Conservation (phyloP, 768 basidiomycete species). For the Holtermannia corniformis region DNA sequence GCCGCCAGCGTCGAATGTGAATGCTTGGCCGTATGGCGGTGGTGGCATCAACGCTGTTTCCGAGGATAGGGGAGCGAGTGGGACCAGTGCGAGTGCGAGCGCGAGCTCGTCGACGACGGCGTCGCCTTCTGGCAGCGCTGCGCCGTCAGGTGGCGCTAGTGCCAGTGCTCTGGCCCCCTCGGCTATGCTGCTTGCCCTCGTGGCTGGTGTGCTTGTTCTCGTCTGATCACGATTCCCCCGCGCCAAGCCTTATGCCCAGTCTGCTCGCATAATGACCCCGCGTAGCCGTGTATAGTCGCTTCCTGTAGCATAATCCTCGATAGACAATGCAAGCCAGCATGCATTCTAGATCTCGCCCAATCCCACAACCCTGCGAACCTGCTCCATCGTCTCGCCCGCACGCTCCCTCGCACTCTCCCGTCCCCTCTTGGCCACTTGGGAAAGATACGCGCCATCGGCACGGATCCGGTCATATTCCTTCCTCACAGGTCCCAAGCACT, state of each 20-base stretch:
- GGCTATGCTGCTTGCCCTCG: not conserved
- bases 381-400: conserved; percentile 56
- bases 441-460: conserved; percentile 54
- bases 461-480: conserved; percentile 59
- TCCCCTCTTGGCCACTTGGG: conserved; percentile 56
- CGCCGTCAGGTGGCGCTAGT: not conserved
- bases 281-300: too few relatives aligned
- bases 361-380: conserved; percentile 63
- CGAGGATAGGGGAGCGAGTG: too few relatives aligned
- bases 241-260: too few relatives aligned
- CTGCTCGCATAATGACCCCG: too few relatives aligned
- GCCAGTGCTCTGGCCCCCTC: not conserved
- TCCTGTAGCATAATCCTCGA: too few relatives aligned
- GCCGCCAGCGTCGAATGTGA: conserved; percentile 7
- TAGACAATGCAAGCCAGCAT: not conserved
- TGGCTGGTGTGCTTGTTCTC: not conserved
- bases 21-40: conserved; percentile 26
- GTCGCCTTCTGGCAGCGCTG: too few relatives aligned
- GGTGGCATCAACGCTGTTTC: conserved; percentile 11
- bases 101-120: too few relatives aligned
- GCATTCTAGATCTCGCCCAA: conserved; percentile 38
- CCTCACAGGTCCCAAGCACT: conserved; percentile 56
- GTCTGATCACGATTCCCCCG: not conserved
- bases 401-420: conserved; percentile 53
- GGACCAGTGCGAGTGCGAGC: too few relatives aligned